Evolutionary conservation across 192 early-diverging fungal genomes (phyloP), one percentile per base, ranked within the genome.

Genomic region (Dissophora globulifera): DNA sequence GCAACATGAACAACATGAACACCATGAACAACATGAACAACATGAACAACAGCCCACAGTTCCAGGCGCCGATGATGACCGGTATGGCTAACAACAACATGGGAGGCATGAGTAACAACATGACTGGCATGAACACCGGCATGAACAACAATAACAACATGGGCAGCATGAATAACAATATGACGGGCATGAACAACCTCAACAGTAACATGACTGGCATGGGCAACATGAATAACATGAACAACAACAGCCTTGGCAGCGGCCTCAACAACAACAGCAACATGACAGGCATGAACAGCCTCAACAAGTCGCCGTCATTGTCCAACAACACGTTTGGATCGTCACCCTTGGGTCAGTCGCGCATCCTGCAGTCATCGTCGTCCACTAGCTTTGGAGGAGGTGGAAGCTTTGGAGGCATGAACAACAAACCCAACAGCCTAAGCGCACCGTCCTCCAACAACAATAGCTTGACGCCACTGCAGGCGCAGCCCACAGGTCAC

Each of bases 241-340:
- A n/a, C n/a, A n/a, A n/a, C 32, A 46, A 27, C 42, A 58, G 12
- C 19, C 42, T 25, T 32, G 46, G 56, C 47, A 33, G 42, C 8
- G 59, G 58, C 42, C 58, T 64, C 48, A 58, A 58, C 61, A 56
- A 40, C 27, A 66, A 58, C 58, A 72, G 26, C 51, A 62, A 50
- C 53, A 49, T 62, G 56, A 20, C 47, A 26, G 57, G 67, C 27
- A n/a, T 70, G 51, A 60, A 70, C 45, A 70, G 30, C 12, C 60
- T 75, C 41, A 75, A 75, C 71, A 75, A 61, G 58, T 75, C 71
- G 13, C 71, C 71, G 3, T 66, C 61, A n/a, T 10, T 75, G 62
- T 64, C 70, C 1, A 75, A 75, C 42, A 27, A 75, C 42, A 27
- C 58, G 42, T 59, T 66, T 43, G 42, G n/a, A 16, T 66, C 71